Percentiles rank a stretch among this genome's conserved stretches.
Evolutionary conservation across 305 asterid species (phyloP).

Genomic region (Petunia hybrid): DNA sequence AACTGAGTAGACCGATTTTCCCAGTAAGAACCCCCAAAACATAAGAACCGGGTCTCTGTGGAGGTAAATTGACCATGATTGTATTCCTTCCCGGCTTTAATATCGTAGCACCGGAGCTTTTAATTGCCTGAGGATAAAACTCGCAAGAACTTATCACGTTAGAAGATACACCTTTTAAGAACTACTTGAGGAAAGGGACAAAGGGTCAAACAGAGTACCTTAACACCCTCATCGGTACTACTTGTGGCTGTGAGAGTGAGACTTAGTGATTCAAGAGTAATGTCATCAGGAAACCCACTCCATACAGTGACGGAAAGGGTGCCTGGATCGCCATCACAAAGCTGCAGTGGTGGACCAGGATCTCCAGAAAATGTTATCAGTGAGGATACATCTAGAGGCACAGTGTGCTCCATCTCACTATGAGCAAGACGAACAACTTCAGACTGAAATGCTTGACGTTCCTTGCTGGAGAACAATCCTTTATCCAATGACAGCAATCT

Average conservation of each 20-base stretch:
- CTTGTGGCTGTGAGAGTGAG: constrained; percentile 86
- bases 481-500: constrained; percentile 89
- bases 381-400: constrained; percentile 96
- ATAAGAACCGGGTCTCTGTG: constrained; percentile 95
- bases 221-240: constrained; percentile 93
- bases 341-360: constrained; percentile 88
- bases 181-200: constrained; percentile 27
- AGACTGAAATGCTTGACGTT: constrained; percentile 93
- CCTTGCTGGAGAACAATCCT: constrained; percentile 82
- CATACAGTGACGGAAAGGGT: constrained; percentile 80
- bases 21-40: constrained; percentile 98
- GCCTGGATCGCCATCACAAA: constrained; percentile 99
- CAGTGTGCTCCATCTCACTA: constrained; percentile 95
- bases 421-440: constrained; percentile 97
- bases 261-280: constrained; percentile 93
- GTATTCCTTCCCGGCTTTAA: constrained; percentile 88
- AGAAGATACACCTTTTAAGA: constrained; percentile 38
- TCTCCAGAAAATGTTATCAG: constrained; percentile 92
- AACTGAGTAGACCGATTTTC: constrained; percentile 93
- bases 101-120: constrained; percentile 77
- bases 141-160: constrained; percentile 14
- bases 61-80: constrained; percentile 78
- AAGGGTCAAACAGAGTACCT: constrained; percentile 61
- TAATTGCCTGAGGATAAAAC: constrained; percentile 67
- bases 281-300: constrained; percentile 99